Evolutionary conservation across 179 eudicot species (phyloP).

Genomic region (Beta corolliflora): DNA sequence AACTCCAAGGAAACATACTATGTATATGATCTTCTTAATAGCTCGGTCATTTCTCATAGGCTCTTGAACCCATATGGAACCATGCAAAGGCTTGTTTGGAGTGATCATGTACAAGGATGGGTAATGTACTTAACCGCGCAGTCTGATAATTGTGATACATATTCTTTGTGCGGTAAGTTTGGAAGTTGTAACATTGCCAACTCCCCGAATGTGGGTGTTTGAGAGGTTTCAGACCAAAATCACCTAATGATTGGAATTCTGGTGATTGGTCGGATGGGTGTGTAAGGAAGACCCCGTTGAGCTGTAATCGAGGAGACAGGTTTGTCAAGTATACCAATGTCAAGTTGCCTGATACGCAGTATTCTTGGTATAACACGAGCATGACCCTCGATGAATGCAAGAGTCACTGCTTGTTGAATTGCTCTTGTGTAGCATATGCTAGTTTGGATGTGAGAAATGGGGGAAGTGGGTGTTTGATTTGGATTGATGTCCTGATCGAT

Average conservation of each 20-base stretch:
- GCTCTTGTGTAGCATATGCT: conserved; percentile 30
- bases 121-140: conserved; percentile 22
- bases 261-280: conserved; percentile 28
- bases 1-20: conserved; percentile 22
- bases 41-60: conserved; percentile 20
- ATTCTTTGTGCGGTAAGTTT: conserved; percentile 27
- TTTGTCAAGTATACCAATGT: conserved; percentile 25
- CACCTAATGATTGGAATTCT: conserved; percentile 8
- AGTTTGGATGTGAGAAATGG: conserved; percentile 22
- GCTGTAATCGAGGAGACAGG: conserved; percentile 15
- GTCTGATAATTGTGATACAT: conserved; percentile 27
- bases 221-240: conserved; percentile 25
- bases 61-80: conserved; percentile 24
- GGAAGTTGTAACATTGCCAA: conserved; percentile 21
- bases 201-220: conserved; percentile 25
- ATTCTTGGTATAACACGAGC: conserved; percentile 27
- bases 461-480: conserved; percentile 23
- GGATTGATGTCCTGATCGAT: conserved; percentile 24
- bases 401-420: conserved; percentile 18
- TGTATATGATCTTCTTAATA: conserved; percentile 19
- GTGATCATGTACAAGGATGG: conserved; percentile 27
- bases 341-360: conserved; percentile 25
- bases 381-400: conserved; percentile 28
- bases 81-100: conserved; percentile 26
- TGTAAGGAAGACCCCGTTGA: conserved; percentile 15